These are phyloP conservation scores for Botrytis fabae DNA, from an alignment of 2,329 filamentous ascomycete genomes.

Conservation along the genomic window DNA sequence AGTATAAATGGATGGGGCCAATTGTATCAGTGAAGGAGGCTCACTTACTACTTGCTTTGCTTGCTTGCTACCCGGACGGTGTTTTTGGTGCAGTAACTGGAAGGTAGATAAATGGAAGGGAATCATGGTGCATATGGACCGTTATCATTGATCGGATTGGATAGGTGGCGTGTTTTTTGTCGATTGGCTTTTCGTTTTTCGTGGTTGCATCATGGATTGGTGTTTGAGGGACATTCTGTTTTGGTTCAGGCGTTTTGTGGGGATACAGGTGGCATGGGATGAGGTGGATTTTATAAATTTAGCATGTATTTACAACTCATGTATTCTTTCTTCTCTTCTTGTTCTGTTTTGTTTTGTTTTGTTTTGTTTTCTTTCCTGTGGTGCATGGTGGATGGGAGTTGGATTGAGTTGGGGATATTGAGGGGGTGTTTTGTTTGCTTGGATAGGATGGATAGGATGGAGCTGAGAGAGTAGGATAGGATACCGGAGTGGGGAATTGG, in stretches of 20 bases:
- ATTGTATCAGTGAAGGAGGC: conserved; percentile 8
- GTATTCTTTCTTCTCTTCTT: conserved; percentile 10
- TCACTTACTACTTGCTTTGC: conserved; percentile 13
- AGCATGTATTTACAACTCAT: conserved; percentile 14
- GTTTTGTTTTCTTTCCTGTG: not conserved
- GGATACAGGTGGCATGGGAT: not conserved
- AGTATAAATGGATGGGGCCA: conserved; percentile 13
- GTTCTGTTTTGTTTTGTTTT: not conserved
- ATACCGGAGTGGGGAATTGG: not conserved
- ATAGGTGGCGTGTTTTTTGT: conserved; percentile 6
- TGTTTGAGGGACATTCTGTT: not conserved
- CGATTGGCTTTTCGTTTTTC: not conserved
- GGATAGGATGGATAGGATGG: not conserved
- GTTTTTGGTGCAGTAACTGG: conserved; percentile 20
- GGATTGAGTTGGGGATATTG: not conserved
- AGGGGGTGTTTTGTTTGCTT: not conserved
- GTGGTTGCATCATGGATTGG: not conserved
- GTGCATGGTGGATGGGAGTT: not conserved
- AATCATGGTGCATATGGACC: conserved; percentile 19
- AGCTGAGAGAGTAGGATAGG: not conserved
- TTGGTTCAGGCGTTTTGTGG: not conserved
- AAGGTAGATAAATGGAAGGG: conserved; percentile 17
- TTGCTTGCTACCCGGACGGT: conserved; percentile 14
- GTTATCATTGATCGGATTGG: conserved; percentile 10
- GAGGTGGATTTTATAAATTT: not conserved